Evolutionary conservation across 192 early-diverging fungal species (phyloP).

Genomic region (Entomortierella chlamydospora): DNA sequence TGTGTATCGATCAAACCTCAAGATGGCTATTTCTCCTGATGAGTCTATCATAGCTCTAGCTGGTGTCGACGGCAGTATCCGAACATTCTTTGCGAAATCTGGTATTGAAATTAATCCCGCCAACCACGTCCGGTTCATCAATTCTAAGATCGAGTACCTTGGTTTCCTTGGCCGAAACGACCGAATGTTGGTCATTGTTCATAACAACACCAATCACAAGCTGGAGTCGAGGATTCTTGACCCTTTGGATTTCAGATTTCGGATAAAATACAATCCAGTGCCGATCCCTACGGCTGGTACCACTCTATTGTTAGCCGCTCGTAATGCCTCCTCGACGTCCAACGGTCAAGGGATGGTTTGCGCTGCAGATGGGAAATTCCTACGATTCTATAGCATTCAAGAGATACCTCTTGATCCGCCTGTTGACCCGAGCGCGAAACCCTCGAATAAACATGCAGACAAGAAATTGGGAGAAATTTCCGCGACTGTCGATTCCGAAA

Average conservation of each 20-base stretch:
- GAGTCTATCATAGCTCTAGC: conserved; percentile 47
- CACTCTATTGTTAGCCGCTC: background rate
- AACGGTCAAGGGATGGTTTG: conserved; percentile 22
- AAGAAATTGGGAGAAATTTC: too few relatives aligned
- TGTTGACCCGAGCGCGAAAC: too few relatives aligned
- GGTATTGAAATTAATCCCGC: conserved; percentile 30
- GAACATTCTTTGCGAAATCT: conserved; percentile 35
- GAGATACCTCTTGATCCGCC: too few relatives aligned
- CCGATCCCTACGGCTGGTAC: background rate
- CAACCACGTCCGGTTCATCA: conserved; percentile 34
- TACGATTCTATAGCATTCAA: background rate
- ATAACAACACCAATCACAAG: conserved; percentile 14
- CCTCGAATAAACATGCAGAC: too few relatives aligned
- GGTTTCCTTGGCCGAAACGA: conserved; percentile 26
- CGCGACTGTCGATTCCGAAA: too few relatives aligned
- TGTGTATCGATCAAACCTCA: conserved; percentile 22
- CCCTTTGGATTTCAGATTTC: conserved; percentile 33
- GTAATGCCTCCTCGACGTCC: background rate
- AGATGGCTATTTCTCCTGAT: conserved; percentile 44
- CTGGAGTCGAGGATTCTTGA: conserved; percentile 23
- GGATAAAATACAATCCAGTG: background rate
- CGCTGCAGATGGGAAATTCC: conserved; percentile 2
- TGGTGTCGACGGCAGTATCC: conserved; percentile 30
- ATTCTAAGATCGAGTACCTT: conserved; percentile 34
- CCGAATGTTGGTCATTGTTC: conserved; percentile 16